Percentiles rank a stretch among this genome's conserved stretches.
Conservation (phyloP, 2,329 filamentous ascomycete genomes). For the Pseudogymnoascus sp. region DNA sequence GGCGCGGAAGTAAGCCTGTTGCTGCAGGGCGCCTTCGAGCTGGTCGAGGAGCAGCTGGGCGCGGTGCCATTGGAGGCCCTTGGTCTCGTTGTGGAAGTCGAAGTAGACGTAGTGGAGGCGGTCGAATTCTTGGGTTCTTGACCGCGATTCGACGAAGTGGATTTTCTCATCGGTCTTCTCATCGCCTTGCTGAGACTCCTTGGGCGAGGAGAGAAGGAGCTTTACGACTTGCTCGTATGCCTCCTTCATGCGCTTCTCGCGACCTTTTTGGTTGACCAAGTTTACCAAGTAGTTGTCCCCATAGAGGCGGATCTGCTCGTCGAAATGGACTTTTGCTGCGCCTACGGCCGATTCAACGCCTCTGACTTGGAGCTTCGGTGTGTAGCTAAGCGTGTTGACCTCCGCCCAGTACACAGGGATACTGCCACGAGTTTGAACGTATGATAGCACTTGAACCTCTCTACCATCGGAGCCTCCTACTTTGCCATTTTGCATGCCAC, state of each 20-base stretch:
- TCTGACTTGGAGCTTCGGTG: slow-evolving; percentile 80
- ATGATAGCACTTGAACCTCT: slow-evolving; percentile 85
- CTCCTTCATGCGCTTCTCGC: slow-evolving; percentile 81
- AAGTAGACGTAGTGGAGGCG: slow-evolving; percentile 95
- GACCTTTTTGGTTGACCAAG: slow-evolving; percentile 90
- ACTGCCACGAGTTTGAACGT: slow-evolving; percentile 93
- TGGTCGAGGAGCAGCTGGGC: slow-evolving; percentile 80
- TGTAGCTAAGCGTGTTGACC: slow-evolving; percentile 87
- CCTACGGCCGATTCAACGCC: slow-evolving; percentile 72
- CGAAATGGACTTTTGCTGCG: slow-evolving; percentile 80
- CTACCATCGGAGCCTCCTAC: slow-evolving; percentile 50
- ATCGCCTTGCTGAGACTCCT: slow-evolving; percentile 60
- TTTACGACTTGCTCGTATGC: slow-evolving; percentile 90
- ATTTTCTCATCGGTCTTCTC: slow-evolving; percentile 69
- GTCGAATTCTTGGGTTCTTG: slow-evolving; percentile 58
- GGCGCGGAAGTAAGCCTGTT: slow-evolving; percentile 87
- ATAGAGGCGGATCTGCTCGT: slow-evolving; percentile 87
- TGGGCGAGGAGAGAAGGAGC: slow-evolving; percentile 61
- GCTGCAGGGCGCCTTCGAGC: slow-evolving; percentile 65
- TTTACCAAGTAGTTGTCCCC: slow-evolving; percentile 98
- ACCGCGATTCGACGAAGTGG: slow-evolving; percentile 61
- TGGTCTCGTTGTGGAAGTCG: slow-evolving; percentile 96
- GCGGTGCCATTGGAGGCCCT: slow-evolving; percentile 87
- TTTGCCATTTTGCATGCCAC: slow-evolving; percentile 68
- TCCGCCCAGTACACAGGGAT: slow-evolving; percentile 96